A percentile compares a stretch with the other conserved stretches of the same genome.
phyloP scores from a whole-genome alignment of 202 grass and related monocot species.

The Dendrocalamus latiflorus region DNA sequence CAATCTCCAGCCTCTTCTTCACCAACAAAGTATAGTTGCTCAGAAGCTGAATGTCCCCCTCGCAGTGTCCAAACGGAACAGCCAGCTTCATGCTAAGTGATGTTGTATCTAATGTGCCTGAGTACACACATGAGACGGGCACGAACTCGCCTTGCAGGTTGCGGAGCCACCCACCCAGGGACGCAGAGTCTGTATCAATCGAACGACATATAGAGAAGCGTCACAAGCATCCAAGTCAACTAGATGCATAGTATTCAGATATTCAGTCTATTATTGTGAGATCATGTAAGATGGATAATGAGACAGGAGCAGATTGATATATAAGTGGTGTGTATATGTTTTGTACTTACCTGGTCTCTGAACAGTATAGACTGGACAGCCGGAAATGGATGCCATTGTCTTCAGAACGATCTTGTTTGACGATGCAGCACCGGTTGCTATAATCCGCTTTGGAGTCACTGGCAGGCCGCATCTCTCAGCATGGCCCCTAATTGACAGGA shows the following conservation, averaged over 20 bases:
- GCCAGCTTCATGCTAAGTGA: constrained; percentile 46
- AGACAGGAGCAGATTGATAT: neutral
- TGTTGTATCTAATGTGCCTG: constrained; percentile 34
- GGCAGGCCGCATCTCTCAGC: constrained; percentile 66
- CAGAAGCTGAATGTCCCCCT: constrained; percentile 33
- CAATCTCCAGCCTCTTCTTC: constrained; percentile 63
- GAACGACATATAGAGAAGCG: neutral
- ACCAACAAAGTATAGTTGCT: constrained; percentile 49
- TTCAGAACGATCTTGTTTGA: constrained; percentile 62
- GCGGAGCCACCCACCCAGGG: constrained; percentile 81
- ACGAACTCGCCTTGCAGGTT: constrained; percentile 48
- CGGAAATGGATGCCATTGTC: constrained; percentile 63
- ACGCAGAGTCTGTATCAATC: constrained; percentile 62
- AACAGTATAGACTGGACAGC: too few relatives aligned
- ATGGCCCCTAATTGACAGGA: constrained; percentile 73
- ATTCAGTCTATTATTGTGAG: neutral
- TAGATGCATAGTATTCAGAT: neutral
- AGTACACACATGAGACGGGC: constrained; percentile 51
- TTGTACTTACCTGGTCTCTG: constrained; percentile 48
- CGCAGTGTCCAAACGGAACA: constrained; percentile 30
- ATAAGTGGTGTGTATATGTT: neutral
- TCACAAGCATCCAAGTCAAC: neutral
- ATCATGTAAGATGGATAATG: neutral
- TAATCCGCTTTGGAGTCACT: constrained; percentile 63
- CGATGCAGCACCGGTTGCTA: constrained; percentile 68